Conservation (phyloP, 1,284 basidiomycete genomes). For the Hemileia vastatrix region DNA sequence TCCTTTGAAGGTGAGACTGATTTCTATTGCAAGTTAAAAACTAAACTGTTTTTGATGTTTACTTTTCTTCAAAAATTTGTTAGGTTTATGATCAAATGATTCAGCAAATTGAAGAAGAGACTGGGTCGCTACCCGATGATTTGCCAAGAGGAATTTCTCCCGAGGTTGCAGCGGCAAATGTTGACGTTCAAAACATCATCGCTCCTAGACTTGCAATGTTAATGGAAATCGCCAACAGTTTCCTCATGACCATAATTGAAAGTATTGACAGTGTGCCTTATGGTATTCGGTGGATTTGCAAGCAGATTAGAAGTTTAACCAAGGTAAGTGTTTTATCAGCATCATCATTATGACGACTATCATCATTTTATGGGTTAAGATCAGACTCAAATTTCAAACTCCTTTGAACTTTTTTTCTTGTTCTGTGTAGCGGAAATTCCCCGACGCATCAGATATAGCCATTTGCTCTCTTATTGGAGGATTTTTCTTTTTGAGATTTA, state of each 20-base stretch:
- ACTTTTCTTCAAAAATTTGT: not conserved
- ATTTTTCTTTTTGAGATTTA: conserved; percentile 99
- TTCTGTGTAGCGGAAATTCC: conserved; percentile 74
- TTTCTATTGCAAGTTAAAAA: conserved; percentile 1
- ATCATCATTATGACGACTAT: not conserved
- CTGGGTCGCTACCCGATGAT: conserved; percentile 75
- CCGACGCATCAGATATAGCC: conserved; percentile 91
- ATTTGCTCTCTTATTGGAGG: conserved; percentile 98
- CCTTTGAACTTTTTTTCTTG: no score
- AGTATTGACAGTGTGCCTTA: conserved; percentile 96
- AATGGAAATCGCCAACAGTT: conserved; percentile 97
- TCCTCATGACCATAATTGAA: conserved; percentile 94
- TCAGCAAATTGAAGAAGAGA: conserved; percentile 93
- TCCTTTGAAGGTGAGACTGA: conserved; percentile 68
- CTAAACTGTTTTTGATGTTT: not conserved
- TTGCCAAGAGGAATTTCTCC: conserved; percentile 83
- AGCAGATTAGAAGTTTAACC: conserved; percentile 92
- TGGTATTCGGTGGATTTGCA: conserved; percentile 99
- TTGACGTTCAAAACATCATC: conserved; percentile 94
- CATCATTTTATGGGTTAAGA: not conserved
- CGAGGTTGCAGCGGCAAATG: conserved; percentile 82
- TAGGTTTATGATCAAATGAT: conserved; percentile 98
- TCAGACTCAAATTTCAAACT: no score
- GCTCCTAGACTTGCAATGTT: conserved; percentile 91
- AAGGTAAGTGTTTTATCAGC: conserved; percentile 53